Evolutionary conservation across 208 protist genomes (phyloP), one percentile per base, ranked within the genome.

Genomic region (Acanthamoeba sp.): DNA sequence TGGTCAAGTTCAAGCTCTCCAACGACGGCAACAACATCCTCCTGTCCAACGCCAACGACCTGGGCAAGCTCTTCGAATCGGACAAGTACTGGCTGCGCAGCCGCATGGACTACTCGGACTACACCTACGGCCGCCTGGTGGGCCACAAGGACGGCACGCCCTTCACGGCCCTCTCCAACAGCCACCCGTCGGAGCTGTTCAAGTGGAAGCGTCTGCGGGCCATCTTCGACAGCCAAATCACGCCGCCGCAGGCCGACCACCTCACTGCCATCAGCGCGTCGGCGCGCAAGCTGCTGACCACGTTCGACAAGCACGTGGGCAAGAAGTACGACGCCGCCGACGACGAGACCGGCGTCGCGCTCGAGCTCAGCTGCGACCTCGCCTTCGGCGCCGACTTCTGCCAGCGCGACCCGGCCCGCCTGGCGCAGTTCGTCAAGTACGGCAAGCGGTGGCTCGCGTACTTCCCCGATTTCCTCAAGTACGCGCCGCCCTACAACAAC

Each of bases 101-200:
- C n/a, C 27, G 34, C 29, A 73, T 73, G 29, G 64, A 73, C 64
- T 73, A 40, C 64, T 73, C 64, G 34, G 64, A 73, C 64, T 73
- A 36, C 64, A 73, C 64, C 64, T 73, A 73, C 29, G 64, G 64
- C 34, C 64, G 64, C 64, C 22, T 73, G n/a, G 64, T 73, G 64
- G 64, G 64, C 64, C 38, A 73, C 64, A 73, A 29, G n/a, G 29
- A 73, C 64, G 64, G 64, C 64, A 73, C 64, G 20, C 22, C 29
- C 64, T 73, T 73, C 64, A 73, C 64, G 10, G 64, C 64, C 64
- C 64, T 73, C 64, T 73, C 64, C 64, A 73, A 73, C 64, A 73
- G 64, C 64, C 64, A 73, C 64, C 27, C 27, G 29, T 73, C 64
- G 27, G 64, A 73, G 64, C 64, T 73, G 27, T 73, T 16, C n/a